Conservation (phyloP, 1,284 basidiomycete species). For the Puccinia hordei region DNA sequence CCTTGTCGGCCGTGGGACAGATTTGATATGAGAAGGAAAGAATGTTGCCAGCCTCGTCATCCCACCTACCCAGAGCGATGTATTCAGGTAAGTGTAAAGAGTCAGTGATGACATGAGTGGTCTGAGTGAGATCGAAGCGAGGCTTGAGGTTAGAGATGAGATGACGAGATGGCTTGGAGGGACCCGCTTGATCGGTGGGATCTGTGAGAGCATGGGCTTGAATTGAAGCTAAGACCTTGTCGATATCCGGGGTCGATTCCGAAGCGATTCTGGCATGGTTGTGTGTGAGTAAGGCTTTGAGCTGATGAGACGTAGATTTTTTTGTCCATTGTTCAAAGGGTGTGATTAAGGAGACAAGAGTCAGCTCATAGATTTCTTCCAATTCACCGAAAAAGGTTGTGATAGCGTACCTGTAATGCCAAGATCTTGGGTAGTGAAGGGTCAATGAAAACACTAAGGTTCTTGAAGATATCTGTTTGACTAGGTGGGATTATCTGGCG, state of each 20-base stretch:
- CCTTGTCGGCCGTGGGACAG: not conserved
- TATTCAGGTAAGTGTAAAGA: slow-evolving; percentile 41
- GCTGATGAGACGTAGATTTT: not conserved
- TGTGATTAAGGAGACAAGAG: not conserved
- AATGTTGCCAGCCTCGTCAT: slow-evolving; percentile 9
- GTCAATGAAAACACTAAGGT: slow-evolving; percentile 32
- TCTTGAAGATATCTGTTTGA: slow-evolving; percentile 16
- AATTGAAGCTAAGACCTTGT: not conserved
- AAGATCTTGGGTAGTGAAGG: slow-evolving; percentile 24
- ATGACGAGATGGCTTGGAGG: not conserved
- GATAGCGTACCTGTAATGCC: slow-evolving; percentile 9
- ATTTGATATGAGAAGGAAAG: slow-evolving; percentile 16
- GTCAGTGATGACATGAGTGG: slow-evolving; percentile 43
- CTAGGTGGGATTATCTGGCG: slow-evolving; percentile 3
- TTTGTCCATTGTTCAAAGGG: not conserved
- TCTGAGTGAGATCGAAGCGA: slow-evolving; percentile 35
- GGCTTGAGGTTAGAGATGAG: slow-evolving; percentile 18
- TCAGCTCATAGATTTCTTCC: not conserved
- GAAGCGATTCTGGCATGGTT: not conserved
- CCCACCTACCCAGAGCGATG: not conserved
- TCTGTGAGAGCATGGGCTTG: not conserved
- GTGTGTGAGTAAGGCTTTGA: slow-evolving; percentile 14
- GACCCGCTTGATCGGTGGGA: not conserved
- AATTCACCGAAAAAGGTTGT: not conserved
- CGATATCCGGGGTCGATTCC: not conserved